Base-by-base conservation (phyloP, 768 basidiomycete genomes). In the Lyophyllum shimeji region DNA sequence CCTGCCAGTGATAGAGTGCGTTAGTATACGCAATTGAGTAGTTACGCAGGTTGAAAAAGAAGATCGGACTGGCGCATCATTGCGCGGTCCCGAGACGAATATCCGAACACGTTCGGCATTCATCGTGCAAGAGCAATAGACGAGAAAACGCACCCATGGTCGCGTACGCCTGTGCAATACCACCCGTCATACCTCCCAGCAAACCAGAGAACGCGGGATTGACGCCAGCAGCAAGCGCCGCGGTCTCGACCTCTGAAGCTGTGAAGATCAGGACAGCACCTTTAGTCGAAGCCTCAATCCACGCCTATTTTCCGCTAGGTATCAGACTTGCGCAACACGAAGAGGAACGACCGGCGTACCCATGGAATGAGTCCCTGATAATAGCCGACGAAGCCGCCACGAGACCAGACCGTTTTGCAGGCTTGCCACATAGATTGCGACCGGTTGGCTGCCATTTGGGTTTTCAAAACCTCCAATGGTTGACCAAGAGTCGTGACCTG, bases 281-380 rank as follows among this genome's bases (percentile, higher is more conserved):
- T 70, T 99, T 99, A 0, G 97, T 98, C 4, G 95, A 97, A 9
- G 97, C 97, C 71, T 99, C 97, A 65, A 99, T 96, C 97, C 97
- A 98, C 34, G 97, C 97, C 95, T 97, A 60, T 15, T 44, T 47
- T 18, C 17, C 15, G 17, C 1, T 29, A 5, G 9, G 9, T 9
- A 46, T 46, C 46, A 46, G 46, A 29, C 18, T 27, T 37, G n/a
- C 15, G 25, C n/a, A 13, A 9, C 4, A 29, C 5, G 2, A 46
- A 46, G 25, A 39, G 49, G 52, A 50, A 24, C 27, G 53, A 20
- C 25, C 34, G 44, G 55, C 86, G 58, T 65, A 94, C 95, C 96
- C 97, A 99, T 67, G 97, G 97, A 68, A 98, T 98, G 58, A 99
- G 84, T 62, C 97, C 97, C 73, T 99, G 97, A 76, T 92, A 99